Conservation (phyloP, 441 rosid species). For the Caryocar brasiliense region DNA sequence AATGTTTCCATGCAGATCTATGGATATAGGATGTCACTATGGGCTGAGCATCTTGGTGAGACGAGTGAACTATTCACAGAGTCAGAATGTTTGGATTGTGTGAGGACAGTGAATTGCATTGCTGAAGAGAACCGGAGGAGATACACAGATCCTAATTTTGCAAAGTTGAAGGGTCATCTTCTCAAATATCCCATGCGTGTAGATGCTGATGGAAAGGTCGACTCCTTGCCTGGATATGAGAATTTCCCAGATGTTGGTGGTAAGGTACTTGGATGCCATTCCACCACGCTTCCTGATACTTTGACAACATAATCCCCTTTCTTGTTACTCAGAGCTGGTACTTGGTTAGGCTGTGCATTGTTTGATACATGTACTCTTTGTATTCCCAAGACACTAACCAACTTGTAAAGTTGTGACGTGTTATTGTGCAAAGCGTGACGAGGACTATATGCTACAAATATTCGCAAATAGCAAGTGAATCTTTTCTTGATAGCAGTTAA, state of each 20-base stretch:
- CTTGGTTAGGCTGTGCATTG: not conserved
- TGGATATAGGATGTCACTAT: constrained; percentile 83
- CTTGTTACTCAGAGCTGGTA: not conserved
- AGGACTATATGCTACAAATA: too few relatives aligned
- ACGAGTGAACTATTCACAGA: constrained; percentile 26
- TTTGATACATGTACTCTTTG: too few relatives aligned
- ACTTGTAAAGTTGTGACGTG: too few relatives aligned
- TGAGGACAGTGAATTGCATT: constrained; percentile 44
- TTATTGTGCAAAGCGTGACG: too few relatives aligned
- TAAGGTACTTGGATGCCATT: constrained; percentile 53
- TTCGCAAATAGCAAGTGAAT: too few relatives aligned
- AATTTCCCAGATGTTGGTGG: constrained; percentile 87
- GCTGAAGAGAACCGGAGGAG: constrained; percentile 61
- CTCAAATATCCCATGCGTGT: constrained; percentile 70
- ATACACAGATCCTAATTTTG: constrained; percentile 30
- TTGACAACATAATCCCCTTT: constrained; percentile 48
- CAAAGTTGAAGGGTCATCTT: constrained; percentile 61
- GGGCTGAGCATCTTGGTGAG: constrained; percentile 82
- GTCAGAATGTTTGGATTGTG: constrained; percentile 51
- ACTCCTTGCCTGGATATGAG: constrained; percentile 45
- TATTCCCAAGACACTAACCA: too few relatives aligned
- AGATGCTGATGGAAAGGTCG: constrained; percentile 45
- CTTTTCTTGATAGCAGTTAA: too few relatives aligned
- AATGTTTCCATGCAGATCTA: constrained; percentile 41
- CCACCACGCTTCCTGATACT: constrained; percentile 48